Percentiles rank a stretch among this genome's conserved stretches.
Conservation (phyloP, 305 asterid genomes). For the Fraxinus angustifolia region DNA sequence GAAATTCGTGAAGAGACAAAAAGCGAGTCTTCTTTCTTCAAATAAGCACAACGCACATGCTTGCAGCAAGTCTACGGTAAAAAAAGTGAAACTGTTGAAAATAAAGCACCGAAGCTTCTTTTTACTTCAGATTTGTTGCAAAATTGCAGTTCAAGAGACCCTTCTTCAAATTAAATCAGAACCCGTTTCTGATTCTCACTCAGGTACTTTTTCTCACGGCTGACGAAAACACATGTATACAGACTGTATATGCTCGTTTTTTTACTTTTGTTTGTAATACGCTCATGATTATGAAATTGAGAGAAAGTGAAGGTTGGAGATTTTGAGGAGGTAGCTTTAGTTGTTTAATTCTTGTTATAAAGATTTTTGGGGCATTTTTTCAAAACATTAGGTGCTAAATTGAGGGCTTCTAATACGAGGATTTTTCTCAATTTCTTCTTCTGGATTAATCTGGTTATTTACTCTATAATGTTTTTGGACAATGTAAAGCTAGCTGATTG, state of each 20-base stretch:
- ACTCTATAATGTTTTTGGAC: not conserved
- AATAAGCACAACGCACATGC: not conserved
- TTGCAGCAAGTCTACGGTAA: constrained; percentile 11
- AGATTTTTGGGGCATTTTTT: not conserved
- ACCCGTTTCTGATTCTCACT: not conserved
- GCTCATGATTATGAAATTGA: not conserved
- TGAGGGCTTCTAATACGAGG: not conserved
- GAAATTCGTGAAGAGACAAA: not conserved
- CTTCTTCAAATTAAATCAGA: not conserved
- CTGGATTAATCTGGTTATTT: not conserved
- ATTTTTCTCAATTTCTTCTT: not conserved
- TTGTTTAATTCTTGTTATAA: not conserved
- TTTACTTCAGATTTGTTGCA: not conserved
- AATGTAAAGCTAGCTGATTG: not conserved
- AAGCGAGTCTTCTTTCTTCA: not conserved
- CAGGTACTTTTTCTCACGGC: not conserved
- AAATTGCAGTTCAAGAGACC: not conserved
- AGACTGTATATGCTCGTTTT: not conserved
- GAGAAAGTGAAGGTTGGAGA: not conserved
- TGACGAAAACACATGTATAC: not conserved
- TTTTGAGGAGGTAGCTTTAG: not conserved
- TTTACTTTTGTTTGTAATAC: not conserved
- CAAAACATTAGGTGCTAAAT: not conserved
- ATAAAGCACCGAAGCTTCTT: not conserved
- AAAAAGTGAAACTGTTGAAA: not conserved